Conservation (phyloP, 2,329 filamentous ascomycete genomes). For the Huntiella bhutanensis region DNA sequence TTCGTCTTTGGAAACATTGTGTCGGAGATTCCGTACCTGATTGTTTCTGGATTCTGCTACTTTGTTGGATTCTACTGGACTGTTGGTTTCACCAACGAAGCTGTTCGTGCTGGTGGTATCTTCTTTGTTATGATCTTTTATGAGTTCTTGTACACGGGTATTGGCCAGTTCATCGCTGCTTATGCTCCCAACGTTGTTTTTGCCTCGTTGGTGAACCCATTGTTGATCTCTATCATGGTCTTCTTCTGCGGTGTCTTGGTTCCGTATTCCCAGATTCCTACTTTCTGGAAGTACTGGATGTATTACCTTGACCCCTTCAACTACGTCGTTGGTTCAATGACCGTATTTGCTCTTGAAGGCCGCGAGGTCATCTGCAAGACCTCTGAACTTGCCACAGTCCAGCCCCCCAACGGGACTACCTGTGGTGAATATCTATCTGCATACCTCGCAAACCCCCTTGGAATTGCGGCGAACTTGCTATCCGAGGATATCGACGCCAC, state of each 20-base stretch:
- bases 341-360: slow-evolving; percentile 32
- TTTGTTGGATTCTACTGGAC: slow-evolving; percentile 37
- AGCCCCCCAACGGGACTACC: slow-evolving; percentile 21
- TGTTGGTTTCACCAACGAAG: slow-evolving; percentile 28
- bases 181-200: slow-evolving; percentile 43
- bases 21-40: slow-evolving; percentile 50
- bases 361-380: slow-evolving; percentile 26
- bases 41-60: slow-evolving; percentile 46
- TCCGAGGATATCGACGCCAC: slow-evolving; percentile 35
- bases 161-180: slow-evolving; percentile 44
- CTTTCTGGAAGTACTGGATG: slow-evolving; percentile 51
- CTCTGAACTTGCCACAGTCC: slow-evolving; percentile 26
- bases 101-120: slow-evolving; percentile 29
- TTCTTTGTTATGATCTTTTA: slow-evolving; percentile 39
- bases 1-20: slow-evolving; percentile 47
- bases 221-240: slow-evolving; percentile 38
- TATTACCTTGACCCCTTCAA: slow-evolving; percentile 44
- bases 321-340: slow-evolving; percentile 38
- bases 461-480: slow-evolving; percentile 29
- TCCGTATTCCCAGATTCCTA: slow-evolving; percentile 39
- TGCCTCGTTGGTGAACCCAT: slow-evolving; percentile 36
- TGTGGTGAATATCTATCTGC: slow-evolving; percentile 37
- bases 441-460: slow-evolving; percentile 30
- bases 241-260: slow-evolving; percentile 61
- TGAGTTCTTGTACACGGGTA: slow-evolving; percentile 39